Percentiles rank a stretch among this genome's conserved stretches.
These are phyloP conservation scores for Hylodesmum podocarpum DNA, from an alignment of 306 rosid species.

Conservation along the genomic window DNA sequence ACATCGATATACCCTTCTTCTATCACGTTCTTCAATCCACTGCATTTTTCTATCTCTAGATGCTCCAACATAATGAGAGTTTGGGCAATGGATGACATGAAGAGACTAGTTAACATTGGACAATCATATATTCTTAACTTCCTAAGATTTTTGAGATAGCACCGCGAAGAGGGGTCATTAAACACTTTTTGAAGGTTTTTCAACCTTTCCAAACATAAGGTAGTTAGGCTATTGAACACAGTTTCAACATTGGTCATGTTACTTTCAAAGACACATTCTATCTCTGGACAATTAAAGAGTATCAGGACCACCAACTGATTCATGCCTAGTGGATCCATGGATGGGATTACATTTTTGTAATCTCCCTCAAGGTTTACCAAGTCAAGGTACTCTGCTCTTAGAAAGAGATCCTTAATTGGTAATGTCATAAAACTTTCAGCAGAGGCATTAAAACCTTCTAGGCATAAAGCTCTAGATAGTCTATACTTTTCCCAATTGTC, in stretches of 20 bases:
- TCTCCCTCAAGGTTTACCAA: neutral
- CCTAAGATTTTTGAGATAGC: conserved; percentile 19
- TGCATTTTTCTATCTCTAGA: neutral
- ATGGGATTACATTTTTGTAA: conserved; percentile 16
- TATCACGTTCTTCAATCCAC: conserved; percentile 6
- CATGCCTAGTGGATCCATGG: conserved; percentile 25
- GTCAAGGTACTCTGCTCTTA: neutral
- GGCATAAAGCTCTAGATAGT: conserved; percentile 13
- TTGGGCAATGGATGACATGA: neutral
- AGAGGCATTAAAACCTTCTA: conserved; percentile 5
- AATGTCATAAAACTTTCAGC: neutral
- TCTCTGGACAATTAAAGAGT: neutral
- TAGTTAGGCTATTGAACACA: neutral
- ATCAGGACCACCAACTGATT: neutral
- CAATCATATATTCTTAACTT: neutral
- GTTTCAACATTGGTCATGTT: neutral
- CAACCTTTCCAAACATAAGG: neutral
- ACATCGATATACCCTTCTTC: neutral
- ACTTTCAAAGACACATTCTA: conserved; percentile 11
- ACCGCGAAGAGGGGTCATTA: neutral
- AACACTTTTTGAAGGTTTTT: neutral
- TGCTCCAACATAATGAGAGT: neutral
- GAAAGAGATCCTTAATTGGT: neutral
- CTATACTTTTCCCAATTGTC: neutral
- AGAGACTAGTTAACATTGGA: neutral